Percentiles rank a stretch among this genome's conserved stretches.
Evolutionary conservation across 345 rosid species (phyloP).

Genomic region (Microthlaspi erraticum): DNA sequence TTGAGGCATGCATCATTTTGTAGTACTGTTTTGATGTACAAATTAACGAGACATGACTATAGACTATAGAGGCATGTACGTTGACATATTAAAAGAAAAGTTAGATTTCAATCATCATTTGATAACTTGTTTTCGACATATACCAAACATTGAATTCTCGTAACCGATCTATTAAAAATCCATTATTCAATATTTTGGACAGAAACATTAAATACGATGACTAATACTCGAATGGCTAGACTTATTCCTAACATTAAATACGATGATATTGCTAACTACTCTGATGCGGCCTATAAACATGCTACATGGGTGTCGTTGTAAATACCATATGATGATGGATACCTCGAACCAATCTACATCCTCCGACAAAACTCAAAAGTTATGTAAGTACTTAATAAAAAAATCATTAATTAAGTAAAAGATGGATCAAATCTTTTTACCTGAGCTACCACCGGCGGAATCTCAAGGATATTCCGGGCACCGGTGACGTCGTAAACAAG

Average conservation of each 20-base stretch:
- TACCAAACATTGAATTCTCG: not conserved
- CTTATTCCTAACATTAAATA: not conserved
- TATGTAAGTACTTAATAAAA: not conserved
- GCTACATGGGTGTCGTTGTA: not conserved
- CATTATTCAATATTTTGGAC: not conserved
- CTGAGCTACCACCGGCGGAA: constrained; percentile 74
- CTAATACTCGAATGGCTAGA: constrained; percentile 5
- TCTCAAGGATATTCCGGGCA: constrained; percentile 70
- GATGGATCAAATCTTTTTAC: constrained; percentile 40
- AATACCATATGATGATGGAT: constrained; percentile 9
- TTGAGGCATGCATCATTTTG: not conserved
- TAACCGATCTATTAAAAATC: not conserved
- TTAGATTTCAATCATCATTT: not conserved
- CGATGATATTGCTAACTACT: not conserved
- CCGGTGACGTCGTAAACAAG: constrained; percentile 72
- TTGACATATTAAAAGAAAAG: not conserved
- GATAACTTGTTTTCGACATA: not conserved
- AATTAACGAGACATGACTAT: not conserved
- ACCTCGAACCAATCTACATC: constrained; percentile 4
- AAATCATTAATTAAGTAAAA: not conserved
- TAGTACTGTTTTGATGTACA: not conserved
- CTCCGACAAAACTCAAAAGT: constrained; percentile 17
- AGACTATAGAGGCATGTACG: not conserved
- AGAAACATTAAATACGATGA: constrained; percentile 13
- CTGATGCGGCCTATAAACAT: not conserved